Base-by-base conservation (phyloP, 768 basidiomycete species). In the Cystoderma amianthinum region DNA sequence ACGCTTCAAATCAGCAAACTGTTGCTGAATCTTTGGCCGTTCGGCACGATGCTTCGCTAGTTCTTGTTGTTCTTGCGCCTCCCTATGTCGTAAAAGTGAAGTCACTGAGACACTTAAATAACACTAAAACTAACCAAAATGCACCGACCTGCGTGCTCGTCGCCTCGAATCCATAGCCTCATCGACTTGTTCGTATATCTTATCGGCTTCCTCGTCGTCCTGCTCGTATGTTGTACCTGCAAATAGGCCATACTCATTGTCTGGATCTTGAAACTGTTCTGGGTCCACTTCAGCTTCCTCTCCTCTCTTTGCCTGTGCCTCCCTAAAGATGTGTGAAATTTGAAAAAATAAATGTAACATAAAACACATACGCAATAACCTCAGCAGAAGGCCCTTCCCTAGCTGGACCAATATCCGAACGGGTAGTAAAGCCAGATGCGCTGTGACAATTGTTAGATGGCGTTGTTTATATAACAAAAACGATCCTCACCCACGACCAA, bases 401-500 rank as follows among this genome's bases (percentile, higher is more conserved):
- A 5, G 96, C 96, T 24, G 96, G 96, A 56, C 96, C 96, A 44
- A 99, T 98, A 80, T 98, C 96, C 32, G 92, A 95, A 36, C 94
- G 85, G 4, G 95, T 98, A 0, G 95, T 98, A 65, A 97, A 98
- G 44, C 93, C 93, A 35, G 93, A 95, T 38, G 93, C 93, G 65
- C 91, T 93, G 48, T 17, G 44, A 55, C 43, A 34, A n/a, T 30
- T 13, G 24, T n/a, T 18, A 15, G 42, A 19, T 25, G 10, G 32
- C n/a, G n/a, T n/a, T n/a, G n/a, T n/a, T n/a, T n/a, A n/a, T n/a
- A n/a, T n/a, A 24, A 5, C 12, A 23, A 4, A 4, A 6, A 9
- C 13, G 35, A 40, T 19, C 66, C 85, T 45, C 51, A 93, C 86
- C 93, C 95, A 71, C 94, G 81, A 64, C 95, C 94, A 22, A 97